Percentiles rank a stretch among this genome's conserved stretches.
Conservation (phyloP, 2,329 filamentous ascomycete species). For the Fusarium euwallaceae region DNA sequence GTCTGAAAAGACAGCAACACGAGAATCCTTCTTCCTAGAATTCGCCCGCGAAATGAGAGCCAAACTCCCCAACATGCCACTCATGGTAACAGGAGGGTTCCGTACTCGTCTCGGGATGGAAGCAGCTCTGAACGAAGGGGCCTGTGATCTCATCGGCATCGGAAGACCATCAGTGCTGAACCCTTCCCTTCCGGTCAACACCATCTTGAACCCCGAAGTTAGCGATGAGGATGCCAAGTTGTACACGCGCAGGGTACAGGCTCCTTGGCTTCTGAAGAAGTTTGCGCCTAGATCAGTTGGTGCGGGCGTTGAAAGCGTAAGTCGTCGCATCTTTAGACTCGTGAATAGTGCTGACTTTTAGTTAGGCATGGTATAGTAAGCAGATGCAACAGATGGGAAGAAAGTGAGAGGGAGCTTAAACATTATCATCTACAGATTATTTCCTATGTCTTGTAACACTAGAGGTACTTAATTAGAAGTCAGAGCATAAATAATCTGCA, state of each 20-base stretch:
- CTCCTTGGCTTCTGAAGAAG: slow-evolving; percentile 33
- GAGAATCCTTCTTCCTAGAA: slow-evolving; percentile 78
- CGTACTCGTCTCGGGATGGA: slow-evolving; percentile 61
- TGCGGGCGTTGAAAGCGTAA: slow-evolving; percentile 37
- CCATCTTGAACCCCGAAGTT: slow-evolving; percentile 33
- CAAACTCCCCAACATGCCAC: slow-evolving; percentile 57
- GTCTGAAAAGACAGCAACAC: slow-evolving; percentile 59
- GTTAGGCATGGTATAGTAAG: slow-evolving; percentile 31
- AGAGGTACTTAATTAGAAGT: background rate
- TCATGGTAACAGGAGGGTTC: slow-evolving; percentile 75
- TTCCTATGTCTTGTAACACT: background rate
- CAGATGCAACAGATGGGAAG: slow-evolving; percentile 26
- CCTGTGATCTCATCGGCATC: slow-evolving; percentile 59
- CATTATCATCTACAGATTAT: no score
- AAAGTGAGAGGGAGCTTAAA: background rate
- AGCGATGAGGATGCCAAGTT: slow-evolving; percentile 29
- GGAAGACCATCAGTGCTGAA: slow-evolving; percentile 56
- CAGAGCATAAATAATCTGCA: background rate
- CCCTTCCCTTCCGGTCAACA: slow-evolving; percentile 52
- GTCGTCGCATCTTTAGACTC: accelerated
- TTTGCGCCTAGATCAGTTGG: slow-evolving; percentile 34
- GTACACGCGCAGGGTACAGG: slow-evolving; percentile 12
- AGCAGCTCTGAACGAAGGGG: slow-evolving; percentile 52
- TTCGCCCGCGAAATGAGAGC: slow-evolving; percentile 68
- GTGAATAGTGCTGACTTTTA: background rate